phyloP scores from a whole-genome alignment of 2,329 filamentous ascomycete species.

The Epichloe amarillans region DNA sequence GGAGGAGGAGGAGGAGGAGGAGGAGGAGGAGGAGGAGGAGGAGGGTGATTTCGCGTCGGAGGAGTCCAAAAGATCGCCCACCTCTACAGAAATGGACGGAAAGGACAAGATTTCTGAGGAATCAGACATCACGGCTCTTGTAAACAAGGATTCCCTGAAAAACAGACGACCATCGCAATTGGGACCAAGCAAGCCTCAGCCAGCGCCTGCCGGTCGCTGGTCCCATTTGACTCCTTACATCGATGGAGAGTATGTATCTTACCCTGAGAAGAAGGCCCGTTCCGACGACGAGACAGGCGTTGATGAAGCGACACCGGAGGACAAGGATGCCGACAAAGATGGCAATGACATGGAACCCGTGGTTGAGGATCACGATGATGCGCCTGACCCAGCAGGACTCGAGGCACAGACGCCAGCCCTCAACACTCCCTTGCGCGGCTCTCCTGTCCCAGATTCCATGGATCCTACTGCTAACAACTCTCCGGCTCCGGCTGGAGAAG shows the following conservation, averaged over 20 bases:
- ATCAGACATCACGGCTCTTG: not conserved
- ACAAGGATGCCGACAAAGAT: constrained; percentile 16
- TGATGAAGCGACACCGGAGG: constrained; percentile 20
- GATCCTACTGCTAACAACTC: constrained; percentile 25
- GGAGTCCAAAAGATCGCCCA: not conserved
- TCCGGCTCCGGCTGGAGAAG: constrained; percentile 23
- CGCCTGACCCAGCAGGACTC: constrained; percentile 14
- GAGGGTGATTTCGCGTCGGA: not conserved
- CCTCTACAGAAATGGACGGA: not conserved
- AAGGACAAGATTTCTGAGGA: not conserved
- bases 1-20: not conserved
- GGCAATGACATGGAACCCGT: constrained; percentile 17
- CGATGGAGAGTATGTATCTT: constrained; percentile 23
- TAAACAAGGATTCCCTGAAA: not conserved
- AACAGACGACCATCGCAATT: constrained; percentile 2
- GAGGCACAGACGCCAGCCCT: constrained; percentile 24
- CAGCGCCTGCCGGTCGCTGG: constrained; percentile 21
- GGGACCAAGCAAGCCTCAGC: constrained; percentile 14
- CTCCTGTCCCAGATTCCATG: constrained; percentile 25
- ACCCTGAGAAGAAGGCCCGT: constrained; percentile 24
- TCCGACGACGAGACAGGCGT: constrained; percentile 18
- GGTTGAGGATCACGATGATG: constrained; percentile 21
- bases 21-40: not conserved
- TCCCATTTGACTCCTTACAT: constrained; percentile 28
- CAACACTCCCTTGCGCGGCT: constrained; percentile 25